Base-by-base conservation (phyloP, 2,329 filamentous ascomycete species). In the Fusarium falciforme region DNA sequence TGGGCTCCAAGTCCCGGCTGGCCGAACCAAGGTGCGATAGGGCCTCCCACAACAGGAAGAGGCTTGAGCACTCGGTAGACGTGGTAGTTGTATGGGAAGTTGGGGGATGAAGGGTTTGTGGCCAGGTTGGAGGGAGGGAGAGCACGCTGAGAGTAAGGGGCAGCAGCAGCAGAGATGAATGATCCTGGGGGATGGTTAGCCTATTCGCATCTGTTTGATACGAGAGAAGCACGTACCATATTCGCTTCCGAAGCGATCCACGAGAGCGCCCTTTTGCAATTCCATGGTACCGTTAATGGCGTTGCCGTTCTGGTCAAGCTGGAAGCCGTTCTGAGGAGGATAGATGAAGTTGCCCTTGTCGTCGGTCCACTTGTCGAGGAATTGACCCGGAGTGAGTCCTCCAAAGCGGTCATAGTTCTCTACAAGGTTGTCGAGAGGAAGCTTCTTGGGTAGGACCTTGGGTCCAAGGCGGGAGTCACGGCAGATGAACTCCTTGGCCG, bases 221-320 rank as follows among this genome's bases (percentile, higher is more conserved):
- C 29, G 29, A 31, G 29, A 31, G 29, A 31, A 31, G 4, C 29
- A 31, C 29, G 8, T 31, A 54, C 86, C 87, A 55, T 79, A 80
- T 70, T 87, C 85, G 11, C 80, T 80, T 1, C 87, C 87, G 58
- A 88, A 88, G 2, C 86, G 81, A 75, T 88, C 86, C 2, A 89
- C 70, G 27, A 86, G 79, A n/a, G 82, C 80, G 14, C 85, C 86
- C 0, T 77, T 77, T 2, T 71, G 68, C 0, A 89, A 76, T 1
- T 82, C 82, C 68, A 84, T 79, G 25, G 81, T 84, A 6, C 83
- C 85, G 22, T 82, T 77, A 44, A 88, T 86, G 4, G 83, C 79
- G 1, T 77, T 70, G 0, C 80, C 80, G 0, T 75, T 59, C 6
- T 77, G 78, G 68, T 83, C 79, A 5, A 84, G 65, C 22, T 82